Evolutionary conservation across 2,329 filamentous ascomycete species (phyloP).

Genomic region (Podosphaera xanthii): DNA sequence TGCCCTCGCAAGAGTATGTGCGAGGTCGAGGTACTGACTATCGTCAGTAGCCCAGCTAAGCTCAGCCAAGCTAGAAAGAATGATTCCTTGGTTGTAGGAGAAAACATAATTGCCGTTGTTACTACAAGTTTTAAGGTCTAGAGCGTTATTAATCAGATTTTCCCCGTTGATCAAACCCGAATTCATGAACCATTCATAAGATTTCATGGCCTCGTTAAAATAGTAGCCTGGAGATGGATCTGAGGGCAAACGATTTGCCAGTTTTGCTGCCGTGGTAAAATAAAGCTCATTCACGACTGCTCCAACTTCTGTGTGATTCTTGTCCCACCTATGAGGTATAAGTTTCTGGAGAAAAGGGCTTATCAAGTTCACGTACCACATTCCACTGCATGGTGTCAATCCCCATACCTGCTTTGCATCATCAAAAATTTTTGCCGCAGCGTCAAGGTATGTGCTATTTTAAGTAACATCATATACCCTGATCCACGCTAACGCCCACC

Average conservation of each 20-base stretch:
- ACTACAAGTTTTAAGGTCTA: conserved; percentile 24
- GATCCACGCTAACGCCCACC: conserved; percentile 39
- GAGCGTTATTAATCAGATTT: conserved; percentile 29
- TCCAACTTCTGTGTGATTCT: conserved; percentile 27
- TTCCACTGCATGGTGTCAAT: conserved; percentile 27
- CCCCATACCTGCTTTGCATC: conserved; percentile 29
- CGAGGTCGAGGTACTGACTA: conserved; percentile 21
- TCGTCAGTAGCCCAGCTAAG: conserved; percentile 14
- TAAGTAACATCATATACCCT: conserved; percentile 30
- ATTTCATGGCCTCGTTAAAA: conserved; percentile 15
- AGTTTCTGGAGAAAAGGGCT: not conserved
- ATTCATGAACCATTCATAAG: conserved; percentile 27
- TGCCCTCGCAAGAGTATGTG: conserved; percentile 29
- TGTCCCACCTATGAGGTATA: conserved; percentile 23
- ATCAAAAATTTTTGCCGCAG: conserved; percentile 29
- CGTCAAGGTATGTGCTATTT: conserved; percentile 27
- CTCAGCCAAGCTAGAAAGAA: conserved; percentile 34
- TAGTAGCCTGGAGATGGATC: conserved; percentile 26
- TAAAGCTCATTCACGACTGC: conserved; percentile 35
- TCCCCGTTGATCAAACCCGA: conserved; percentile 24
- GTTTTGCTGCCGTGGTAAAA: conserved; percentile 28
- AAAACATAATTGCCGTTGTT: conserved; percentile 23
- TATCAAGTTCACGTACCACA: conserved; percentile 18
- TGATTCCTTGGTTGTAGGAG: conserved; percentile 38
- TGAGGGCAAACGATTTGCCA: conserved; percentile 32